Evolutionary conservation across 106 monocot species (phyloP), one percentile per base, ranked within the genome.

Genomic region (Dendrobium catenatum): DNA sequence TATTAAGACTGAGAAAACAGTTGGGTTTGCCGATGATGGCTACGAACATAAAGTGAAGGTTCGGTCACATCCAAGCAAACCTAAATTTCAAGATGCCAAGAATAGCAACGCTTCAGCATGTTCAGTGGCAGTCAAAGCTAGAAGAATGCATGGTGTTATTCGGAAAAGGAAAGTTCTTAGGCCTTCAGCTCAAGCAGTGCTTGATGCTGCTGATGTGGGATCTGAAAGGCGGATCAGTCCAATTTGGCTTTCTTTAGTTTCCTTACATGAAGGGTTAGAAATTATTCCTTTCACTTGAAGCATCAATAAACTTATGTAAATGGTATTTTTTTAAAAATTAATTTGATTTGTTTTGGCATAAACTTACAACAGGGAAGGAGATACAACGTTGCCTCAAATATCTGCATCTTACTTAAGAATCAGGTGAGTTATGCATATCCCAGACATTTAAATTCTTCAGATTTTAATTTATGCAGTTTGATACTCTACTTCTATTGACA

Each of bases 211-310:
- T 75, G 75, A 76, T 77, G 78, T 75, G 80, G 84, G 78, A 83
- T 72, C 79, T 77, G 89, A 88, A 77, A 86, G 73, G 61, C 82
- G 84, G 44, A 67, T 54, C 16, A 42, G 78, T 81, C 86, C 92
- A 24, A 77, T 92, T 73, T 92, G 92, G 92, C 84, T 92, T 47
- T 89, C 89, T 7, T 80, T 92, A 75, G 59, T 88, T 81, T 86
- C 89, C 10, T 82, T 80, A n/a, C 42, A 76, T 80, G 68, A 86
- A 51, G 13, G 51, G 51, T 51, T 51, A 51, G 51, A 51, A 51
- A 51, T 51, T 3, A 13, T 15, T 51, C 13, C 51, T 13, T 51
- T 51, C 51, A 2, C 51, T 51, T 51, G 13, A 51, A 13, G 15
- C 51, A 51, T 51, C 51, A 51, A 15, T 51, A 51, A 51, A 51